phyloP scores from a whole-genome alignment of 2,329 filamentous ascomycete species.

The Penicillium verrucosum region DNA sequence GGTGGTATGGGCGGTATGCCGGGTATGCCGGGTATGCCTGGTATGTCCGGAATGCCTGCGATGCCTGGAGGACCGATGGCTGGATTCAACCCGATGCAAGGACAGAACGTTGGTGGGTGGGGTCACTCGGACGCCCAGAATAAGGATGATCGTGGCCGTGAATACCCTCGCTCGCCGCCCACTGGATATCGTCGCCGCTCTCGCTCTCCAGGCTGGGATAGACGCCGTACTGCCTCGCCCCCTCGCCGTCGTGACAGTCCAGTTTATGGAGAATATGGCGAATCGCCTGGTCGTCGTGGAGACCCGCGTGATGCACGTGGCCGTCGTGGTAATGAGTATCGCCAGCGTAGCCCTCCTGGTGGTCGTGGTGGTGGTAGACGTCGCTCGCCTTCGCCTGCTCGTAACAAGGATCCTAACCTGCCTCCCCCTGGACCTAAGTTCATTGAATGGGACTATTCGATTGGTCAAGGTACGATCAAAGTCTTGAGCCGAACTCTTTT shows the following conservation, averaged over 20 bases:
- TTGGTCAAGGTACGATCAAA: slow-evolving; percentile 78
- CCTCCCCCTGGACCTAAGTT: slow-evolving; percentile 63
- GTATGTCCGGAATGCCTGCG: slow-evolving; percentile 26
- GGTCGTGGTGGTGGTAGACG: slow-evolving; percentile 51
- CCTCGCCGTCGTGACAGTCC: slow-evolving; percentile 64
- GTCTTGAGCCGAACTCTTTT: slow-evolving; percentile 94
- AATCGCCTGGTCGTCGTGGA: slow-evolving; percentile 61
- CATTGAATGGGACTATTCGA: slow-evolving; percentile 71
- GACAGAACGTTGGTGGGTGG: slow-evolving; percentile 36
- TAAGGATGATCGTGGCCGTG: slow-evolving; percentile 59
- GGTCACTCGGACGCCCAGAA: slow-evolving; percentile 40
- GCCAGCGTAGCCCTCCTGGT: slow-evolving; percentile 78
- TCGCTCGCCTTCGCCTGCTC: slow-evolving; percentile 59
- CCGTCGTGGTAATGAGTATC: slow-evolving; percentile 64
- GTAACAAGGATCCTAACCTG: slow-evolving; percentile 38
- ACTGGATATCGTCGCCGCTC: slow-evolving; percentile 66
- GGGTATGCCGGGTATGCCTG: slow-evolving; percentile 37
- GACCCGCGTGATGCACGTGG: slow-evolving; percentile 55
- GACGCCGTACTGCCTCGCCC: slow-evolving; percentile 64
- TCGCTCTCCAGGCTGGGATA: slow-evolving; percentile 72
- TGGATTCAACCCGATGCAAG: slow-evolving; percentile 31
- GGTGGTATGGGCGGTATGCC: slow-evolving; percentile 20
- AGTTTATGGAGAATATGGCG: slow-evolving; percentile 68
- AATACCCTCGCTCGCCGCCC: slow-evolving; percentile 61
- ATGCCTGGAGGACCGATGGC: slow-evolving; percentile 22